These are phyloP conservation scores for Tuber aestivum DNA, from an alignment of 495 filamentous ascomycete species.

Conservation along the genomic window DNA sequence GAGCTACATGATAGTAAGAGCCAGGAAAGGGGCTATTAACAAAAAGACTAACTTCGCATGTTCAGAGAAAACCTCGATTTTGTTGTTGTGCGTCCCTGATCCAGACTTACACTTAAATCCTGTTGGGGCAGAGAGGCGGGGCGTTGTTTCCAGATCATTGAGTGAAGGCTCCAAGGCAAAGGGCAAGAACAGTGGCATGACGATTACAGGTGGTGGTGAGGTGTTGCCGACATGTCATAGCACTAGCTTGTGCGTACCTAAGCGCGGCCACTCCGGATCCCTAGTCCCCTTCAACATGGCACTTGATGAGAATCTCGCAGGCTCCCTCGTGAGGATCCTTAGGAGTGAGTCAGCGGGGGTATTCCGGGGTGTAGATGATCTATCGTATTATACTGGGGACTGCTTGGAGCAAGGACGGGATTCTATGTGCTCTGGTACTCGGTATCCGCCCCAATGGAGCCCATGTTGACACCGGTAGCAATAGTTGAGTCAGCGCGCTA, in stretches of 20 bases:
- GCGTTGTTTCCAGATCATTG: conserved; percentile 63
- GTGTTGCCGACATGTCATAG: conserved; percentile 53
- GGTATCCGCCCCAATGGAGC: conserved; percentile 53
- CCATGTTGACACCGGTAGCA: conserved; percentile 54
- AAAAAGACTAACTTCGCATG: conserved; percentile 55
- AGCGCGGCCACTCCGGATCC: conserved; percentile 53
- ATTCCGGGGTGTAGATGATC: conserved; percentile 53
- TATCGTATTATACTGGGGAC: conserved; percentile 55
- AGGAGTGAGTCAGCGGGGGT: conserved; percentile 55
- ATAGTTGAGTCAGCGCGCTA: conserved; percentile 63
- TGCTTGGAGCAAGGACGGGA: conserved; percentile 56
- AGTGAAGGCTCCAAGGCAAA: conserved; percentile 56
- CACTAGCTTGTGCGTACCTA: conserved; percentile 58
- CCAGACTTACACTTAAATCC: conserved; percentile 46
- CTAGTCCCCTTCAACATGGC: conserved; percentile 57
- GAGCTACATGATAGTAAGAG: too few species aligned
- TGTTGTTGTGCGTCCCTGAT: conserved; percentile 51
- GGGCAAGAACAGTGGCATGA: conserved; percentile 53
- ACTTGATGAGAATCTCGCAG: conserved; percentile 53
- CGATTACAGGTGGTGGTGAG: conserved; percentile 53
- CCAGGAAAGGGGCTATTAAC: conserved; percentile 51
- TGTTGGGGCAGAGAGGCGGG: conserved; percentile 48
- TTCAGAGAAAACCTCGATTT: conserved; percentile 55
- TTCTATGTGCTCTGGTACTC: conserved; percentile 62
- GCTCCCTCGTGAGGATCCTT: conserved; percentile 58